Evolutionary conservation across 2,329 filamentous ascomycete species (phyloP), one percentile per base, ranked within the genome.

Genomic region (Scedosporium apiospermum): DNA sequence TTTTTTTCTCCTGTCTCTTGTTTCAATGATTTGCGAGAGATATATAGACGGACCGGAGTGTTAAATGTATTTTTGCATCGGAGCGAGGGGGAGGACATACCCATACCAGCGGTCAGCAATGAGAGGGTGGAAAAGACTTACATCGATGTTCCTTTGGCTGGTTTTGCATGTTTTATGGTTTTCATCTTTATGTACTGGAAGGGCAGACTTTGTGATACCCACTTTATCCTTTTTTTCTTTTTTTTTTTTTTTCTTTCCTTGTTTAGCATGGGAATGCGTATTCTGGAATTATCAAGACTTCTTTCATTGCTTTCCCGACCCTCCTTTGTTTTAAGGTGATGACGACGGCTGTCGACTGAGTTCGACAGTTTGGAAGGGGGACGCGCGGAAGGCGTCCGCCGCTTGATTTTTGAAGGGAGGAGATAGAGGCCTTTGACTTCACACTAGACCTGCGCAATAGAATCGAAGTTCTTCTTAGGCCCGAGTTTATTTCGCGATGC

Each of bases 211-310:
- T 49, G 44, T 49, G 44, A 49, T 49, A 49, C 44, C 44, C 44
- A 49, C 34, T 38, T 49, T 49, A 49, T 49, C 44, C 14, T n/a
- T 57, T 21, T 57, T 58, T 38, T 38, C 42, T 59, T 41, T 41
- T 41, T 38, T 41, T 59, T 59, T 41, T 41, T 41, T 21, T 59
- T 21, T 59, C 14, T 59, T 60, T 60, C n/a, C 30, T 57, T 34
- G 6, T 57, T 9, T 57, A 57, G 16, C 55, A n/a, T 34, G 21
- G 55, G 55, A 57, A 23, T 57, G 21, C 21, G 9, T 57, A 18
- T 51, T 9, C 34, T 51, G 46, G 46, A 51, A 23, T 51, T 18
- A 51, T 12, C 10, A 6, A 38, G 4, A 38, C 9, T 38, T 38
- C 34, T 38, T 38, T 38, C 34, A 38, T 4, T 38, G 34, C 34